Evolutionary conservation across 495 filamentous ascomycete genomes (phyloP), one percentile per base, ranked within the genome.

Genomic region (Schizothecium vesticola): DNA sequence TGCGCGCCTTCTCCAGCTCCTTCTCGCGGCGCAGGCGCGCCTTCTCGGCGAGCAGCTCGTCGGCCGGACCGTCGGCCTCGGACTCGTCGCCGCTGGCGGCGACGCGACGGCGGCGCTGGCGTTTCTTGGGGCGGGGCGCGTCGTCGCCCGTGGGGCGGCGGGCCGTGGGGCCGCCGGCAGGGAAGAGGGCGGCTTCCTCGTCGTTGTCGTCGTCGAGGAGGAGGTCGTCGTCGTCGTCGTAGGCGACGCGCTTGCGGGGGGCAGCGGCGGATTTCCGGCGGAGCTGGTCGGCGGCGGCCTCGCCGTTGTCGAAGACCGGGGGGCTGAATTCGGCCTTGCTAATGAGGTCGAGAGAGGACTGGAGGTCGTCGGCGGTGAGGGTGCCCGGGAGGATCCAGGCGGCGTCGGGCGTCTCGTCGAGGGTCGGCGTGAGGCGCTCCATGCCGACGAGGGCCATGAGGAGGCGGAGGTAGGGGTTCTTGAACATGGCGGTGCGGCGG

Each of bases 391-490:
- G 81, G 55, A 92, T 79, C 95, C 95, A 99, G 13, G 84, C 82
- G 2, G 90, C 88, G 67, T 92, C 89, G 8, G 85, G 84, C 12
- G 81, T 79, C 61, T 94, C 91, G 66, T 94, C 90, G 58, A 89
- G 82, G 21, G 80, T 76, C 3, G 81, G 78, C 3, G 90, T 88
- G 5, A 92, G 80, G 19, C 88, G 83, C 71, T 91, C 86, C 63
- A 95, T 86, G 5, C 92, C 91, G 59, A 90, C 80, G 3, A 93
- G 82, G 0, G 82, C 88, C 86, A 98, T 89, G 8, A 99, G 87
- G 25, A 98, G 88, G 28, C 94, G 90, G 9, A 98, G 87, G 73
- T 92, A 89, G n/a, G 90, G 88, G 72, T 97, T 93, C 71, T 91
- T 93, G 77, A 94, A 96, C 79, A 96, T 87, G 24, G 92, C 90